Evolutionary conservation across 306 rosid genomes (phyloP).

Genomic region (Boehmeria nivea): DNA sequence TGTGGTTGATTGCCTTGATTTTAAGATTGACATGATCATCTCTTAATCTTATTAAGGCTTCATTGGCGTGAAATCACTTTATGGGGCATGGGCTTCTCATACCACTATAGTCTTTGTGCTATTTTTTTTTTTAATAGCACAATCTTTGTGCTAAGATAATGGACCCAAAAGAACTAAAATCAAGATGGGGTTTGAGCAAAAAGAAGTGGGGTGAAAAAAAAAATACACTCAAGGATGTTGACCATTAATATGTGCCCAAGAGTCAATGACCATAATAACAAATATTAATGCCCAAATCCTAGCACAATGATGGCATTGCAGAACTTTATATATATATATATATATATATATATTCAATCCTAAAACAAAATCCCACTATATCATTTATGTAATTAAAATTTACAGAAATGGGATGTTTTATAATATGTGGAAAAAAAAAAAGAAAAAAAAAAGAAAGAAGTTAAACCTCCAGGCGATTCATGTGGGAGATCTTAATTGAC

Average conservation of each 20-base stretch:
- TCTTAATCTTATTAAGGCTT: too few species aligned
- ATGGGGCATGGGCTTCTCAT: too few species aligned
- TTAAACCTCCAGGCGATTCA: not conserved
- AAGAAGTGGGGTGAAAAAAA: not conserved
- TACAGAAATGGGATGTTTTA: not conserved
- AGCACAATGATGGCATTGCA: conserved; percentile 3
- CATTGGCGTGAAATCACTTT: too few species aligned
- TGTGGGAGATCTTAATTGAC: not conserved
- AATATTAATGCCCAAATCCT: not conserved
- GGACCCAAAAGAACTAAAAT: conserved; percentile 12
- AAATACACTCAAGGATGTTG: not conserved
- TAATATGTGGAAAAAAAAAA: too few species aligned
- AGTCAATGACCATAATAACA: conserved; percentile 12
- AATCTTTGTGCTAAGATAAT: not conserved
- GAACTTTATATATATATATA: not conserved
- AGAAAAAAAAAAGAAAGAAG: too few species aligned
- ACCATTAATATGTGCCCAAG: not conserved
- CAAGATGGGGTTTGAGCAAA: not conserved
- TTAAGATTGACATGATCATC: too few species aligned
- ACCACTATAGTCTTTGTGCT: too few species aligned
- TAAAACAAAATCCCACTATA: not conserved
- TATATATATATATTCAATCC: not conserved
- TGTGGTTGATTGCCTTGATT: too few species aligned
- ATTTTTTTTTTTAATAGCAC: too few species aligned
- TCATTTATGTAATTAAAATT: not conserved